phyloP scores from a whole-genome alignment of 78 protist genomes.

The Protostelium mycophagum region DNA sequence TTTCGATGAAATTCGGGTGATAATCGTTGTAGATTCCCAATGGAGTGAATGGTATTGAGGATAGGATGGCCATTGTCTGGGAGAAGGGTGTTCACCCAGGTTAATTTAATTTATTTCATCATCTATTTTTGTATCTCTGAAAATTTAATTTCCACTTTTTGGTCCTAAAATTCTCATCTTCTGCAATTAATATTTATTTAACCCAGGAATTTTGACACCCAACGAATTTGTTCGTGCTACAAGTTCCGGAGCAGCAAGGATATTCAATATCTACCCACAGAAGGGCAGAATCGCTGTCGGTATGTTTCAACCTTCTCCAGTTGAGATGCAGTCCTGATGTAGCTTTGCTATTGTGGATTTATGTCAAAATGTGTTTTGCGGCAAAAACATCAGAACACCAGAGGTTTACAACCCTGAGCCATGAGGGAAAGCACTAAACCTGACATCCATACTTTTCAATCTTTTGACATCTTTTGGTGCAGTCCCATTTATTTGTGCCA shows the following conservation, averaged over 20 bases:
- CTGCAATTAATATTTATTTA: background rate
- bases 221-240: conserved; percentile 78
- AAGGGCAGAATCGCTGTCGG: conserved; percentile 75
- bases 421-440: too few species aligned
- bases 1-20: conserved; percentile 3
- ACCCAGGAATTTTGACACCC: conserved; percentile 42
- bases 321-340: background rate
- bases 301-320: background rate
- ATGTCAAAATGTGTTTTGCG: too few species aligned
- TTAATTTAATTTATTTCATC: too few species aligned
- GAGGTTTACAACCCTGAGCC: too few species aligned
- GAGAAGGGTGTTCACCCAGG: conserved; percentile 49
- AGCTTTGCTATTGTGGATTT: too few species aligned
- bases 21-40: conserved; percentile 37
- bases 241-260: conserved; percentile 70
- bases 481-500: too few species aligned
- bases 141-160: too few species aligned
- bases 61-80: conserved; percentile 84
- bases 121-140: too few species aligned
- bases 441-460: too few species aligned
- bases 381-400: too few species aligned
- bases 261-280: conserved; percentile 83
- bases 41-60: conserved; percentile 84
- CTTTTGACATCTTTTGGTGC: too few species aligned
- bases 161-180: too few species aligned